A percentile compares a stretch with the other conserved stretches of the same genome.
Conservation (phyloP, 2,329 filamentous ascomycete genomes). For the Colletotrichum somersetense region DNA sequence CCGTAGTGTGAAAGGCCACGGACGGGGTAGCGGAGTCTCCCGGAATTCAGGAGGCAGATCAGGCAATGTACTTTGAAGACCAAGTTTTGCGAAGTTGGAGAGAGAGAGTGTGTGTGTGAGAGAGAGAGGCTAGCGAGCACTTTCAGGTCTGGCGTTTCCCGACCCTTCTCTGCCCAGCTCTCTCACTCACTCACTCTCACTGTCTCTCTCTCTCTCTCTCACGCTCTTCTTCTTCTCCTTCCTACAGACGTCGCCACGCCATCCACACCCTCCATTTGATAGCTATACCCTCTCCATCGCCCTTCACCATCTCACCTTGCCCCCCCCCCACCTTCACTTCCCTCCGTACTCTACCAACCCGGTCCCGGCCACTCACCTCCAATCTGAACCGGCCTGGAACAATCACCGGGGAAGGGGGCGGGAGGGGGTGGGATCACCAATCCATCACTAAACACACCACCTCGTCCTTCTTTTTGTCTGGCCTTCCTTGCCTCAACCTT, state of each 20-base stretch:
- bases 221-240: neutral
- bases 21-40: neutral
- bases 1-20: neutral
- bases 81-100: neutral
- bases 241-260: neutral
- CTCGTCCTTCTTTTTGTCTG: constrained; percentile 23
- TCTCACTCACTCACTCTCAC: too few relatives aligned
- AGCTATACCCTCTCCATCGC: neutral
- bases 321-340: too few relatives aligned
- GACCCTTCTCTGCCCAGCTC: neutral
- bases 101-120: too few relatives aligned
- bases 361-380: constrained; percentile 26
- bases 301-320: constrained; percentile 4
- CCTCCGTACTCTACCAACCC: constrained; percentile 3
- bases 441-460: constrained; percentile 40
- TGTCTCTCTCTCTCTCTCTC: neutral
- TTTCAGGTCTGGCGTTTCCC: neutral
- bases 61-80: neutral
- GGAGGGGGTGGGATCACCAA: constrained; percentile 38
- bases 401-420: constrained; percentile 19
- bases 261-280: neutral
- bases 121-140: neutral
- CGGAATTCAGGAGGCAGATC: neutral
- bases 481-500: constrained; percentile 37
- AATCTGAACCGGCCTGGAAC: constrained; percentile 36